Base-by-base conservation (phyloP, 148 eudicot species). In the Persicaria tinctoria region DNA sequence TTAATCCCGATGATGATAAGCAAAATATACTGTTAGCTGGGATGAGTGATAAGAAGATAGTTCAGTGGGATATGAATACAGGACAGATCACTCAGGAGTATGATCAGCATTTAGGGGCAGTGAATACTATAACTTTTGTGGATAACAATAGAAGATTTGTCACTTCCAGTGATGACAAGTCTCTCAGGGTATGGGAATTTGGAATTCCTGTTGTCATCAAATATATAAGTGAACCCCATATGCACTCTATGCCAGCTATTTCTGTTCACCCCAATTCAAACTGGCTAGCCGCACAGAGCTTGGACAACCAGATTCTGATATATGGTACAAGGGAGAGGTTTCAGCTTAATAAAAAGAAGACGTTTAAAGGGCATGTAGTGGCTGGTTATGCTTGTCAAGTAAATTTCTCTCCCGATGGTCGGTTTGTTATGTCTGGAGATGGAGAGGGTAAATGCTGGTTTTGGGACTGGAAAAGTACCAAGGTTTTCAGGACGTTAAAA, bases 301-400 rank as follows among this genome's bases (percentile, higher is more conserved):
- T 94, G 90, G 98, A 94, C 77, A 94, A 94, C 73, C 98, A 94
- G 89, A 94, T 94, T 78, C 86, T 94, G 82, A 90, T 94, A 6
- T 94, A 91, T 81, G 86, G 96, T 76, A 89, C 97, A 5, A 84
- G 93, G 83, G 98, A 94, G 73, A 79, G 93, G 80, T 94, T 94
- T 83, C 97, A 91, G 86, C 89, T 94, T 1, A 94, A 94, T 76
- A 94, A 94, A 83, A 94, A 94, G 89, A 94, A 94, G 87, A 85
- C 97, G 64, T 94, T 94, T 87, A 97, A 95, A 0, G 97, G 97
- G 73, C 98, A 91, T 72, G 85, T 92, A 57, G 91, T 81, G 55
- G 98, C 98, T 44, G 98, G 98, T 72, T 94, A 94, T 88, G 98
- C 97, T 76, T 94, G 98, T 72, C 98, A 94, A 82, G 98, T 94